phyloP scores from a whole-genome alignment of 257 asterid genomes.

The Solanum boliviense region DNA sequence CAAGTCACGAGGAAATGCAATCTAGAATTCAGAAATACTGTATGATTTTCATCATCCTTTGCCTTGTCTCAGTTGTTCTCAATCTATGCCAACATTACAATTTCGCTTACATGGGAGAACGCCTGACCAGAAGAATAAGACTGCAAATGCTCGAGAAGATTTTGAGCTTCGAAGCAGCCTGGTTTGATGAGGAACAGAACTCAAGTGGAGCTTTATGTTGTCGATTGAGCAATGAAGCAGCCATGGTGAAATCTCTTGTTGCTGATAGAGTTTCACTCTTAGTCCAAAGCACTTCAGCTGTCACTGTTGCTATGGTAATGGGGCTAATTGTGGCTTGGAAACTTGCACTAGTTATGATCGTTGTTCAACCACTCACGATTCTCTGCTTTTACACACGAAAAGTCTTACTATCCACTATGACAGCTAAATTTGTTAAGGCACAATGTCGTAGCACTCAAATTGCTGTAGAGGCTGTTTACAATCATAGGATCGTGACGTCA shows the following conservation, averaged over 20 bases:
- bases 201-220: slow-evolving; percentile 59
- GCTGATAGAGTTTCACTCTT: slow-evolving; percentile 61
- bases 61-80: slow-evolving; percentile 37
- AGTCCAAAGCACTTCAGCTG: slow-evolving; percentile 61
- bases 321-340: slow-evolving; percentile 78
- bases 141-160: slow-evolving; percentile 50
- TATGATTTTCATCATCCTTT: slow-evolving; percentile 38
- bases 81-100: slow-evolving; percentile 71
- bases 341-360: slow-evolving; percentile 78
- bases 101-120: slow-evolving; percentile 76
- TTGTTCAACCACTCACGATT: slow-evolving; percentile 72
- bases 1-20: slow-evolving; percentile 51
- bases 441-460: slow-evolving; percentile 67
- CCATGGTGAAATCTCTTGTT: slow-evolving; percentile 69
- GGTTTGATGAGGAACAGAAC: slow-evolving; percentile 70
- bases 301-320: slow-evolving; percentile 46
- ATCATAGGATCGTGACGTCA: slow-evolving; percentile 61
- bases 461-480: slow-evolving; percentile 69
- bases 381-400: slow-evolving; percentile 62
- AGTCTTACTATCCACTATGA: slow-evolving; percentile 50
- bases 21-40: slow-evolving; percentile 40
- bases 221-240: slow-evolving; percentile 57
- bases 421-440: slow-evolving; percentile 57
- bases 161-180: slow-evolving; percentile 59
- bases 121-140: slow-evolving; percentile 47